A percentile compares a stretch with the other conserved stretches of the same genome.
Conservation (phyloP, 257 asterid species). For the Oldenlandia corymbosa region DNA sequence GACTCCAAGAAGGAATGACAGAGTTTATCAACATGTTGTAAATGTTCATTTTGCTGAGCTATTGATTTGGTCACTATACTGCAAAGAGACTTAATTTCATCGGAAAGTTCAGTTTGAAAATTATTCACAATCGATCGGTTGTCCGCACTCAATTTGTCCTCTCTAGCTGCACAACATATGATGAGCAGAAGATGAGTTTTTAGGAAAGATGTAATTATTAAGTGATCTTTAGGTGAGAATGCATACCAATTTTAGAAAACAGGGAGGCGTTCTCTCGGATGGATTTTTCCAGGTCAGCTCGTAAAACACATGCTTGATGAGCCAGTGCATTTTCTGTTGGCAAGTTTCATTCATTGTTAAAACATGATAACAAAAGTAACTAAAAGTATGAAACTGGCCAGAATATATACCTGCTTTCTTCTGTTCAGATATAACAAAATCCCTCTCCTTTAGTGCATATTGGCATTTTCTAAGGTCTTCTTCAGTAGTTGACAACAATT, state of each 20-base stretch:
- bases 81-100: conserved; percentile 57
- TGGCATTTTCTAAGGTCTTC: conserved; percentile 48
- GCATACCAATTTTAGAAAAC: conserved; percentile 57
- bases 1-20: conserved; percentile 57
- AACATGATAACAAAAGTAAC: conserved; percentile 5
- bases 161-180: conserved; percentile 48
- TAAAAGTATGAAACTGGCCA: conserved; percentile 1
- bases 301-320: conserved; percentile 73
- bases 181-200: conserved; percentile 11
- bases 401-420: conserved; percentile 56
- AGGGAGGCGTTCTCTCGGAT: conserved; percentile 57
- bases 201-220: not conserved
- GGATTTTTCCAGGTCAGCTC: conserved; percentile 76
- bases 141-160: conserved; percentile 58
- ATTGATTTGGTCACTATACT: conserved; percentile 47
- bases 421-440: conserved; percentile 69
- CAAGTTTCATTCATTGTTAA: conserved; percentile 11
- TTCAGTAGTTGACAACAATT: conserved; percentile 51
- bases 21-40: conserved; percentile 53
- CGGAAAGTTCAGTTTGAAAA: conserved; percentile 59
- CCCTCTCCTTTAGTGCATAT: conserved; percentile 65
- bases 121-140: conserved; percentile 55
- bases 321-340: conserved; percentile 68
- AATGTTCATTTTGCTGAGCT: conserved; percentile 58
- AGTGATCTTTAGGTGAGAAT: not conserved